Evolutionary conservation across 2,329 filamentous ascomycete genomes (phyloP).

Genomic region (Fusarium subglutinans): DNA sequence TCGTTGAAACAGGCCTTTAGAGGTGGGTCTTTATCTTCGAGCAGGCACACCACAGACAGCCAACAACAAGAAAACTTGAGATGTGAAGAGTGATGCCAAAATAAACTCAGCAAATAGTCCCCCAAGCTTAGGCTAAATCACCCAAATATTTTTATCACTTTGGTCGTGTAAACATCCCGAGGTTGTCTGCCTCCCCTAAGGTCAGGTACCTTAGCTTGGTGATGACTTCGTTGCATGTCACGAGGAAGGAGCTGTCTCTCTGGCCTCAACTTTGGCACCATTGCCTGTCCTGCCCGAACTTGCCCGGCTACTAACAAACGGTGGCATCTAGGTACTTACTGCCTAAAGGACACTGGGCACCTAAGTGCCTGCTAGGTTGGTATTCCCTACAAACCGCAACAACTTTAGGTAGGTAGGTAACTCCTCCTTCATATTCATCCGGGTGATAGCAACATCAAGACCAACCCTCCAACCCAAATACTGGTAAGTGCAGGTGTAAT

Average conservation of each 20-base stretch:
- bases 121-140: not conserved
- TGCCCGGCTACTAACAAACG: not conserved
- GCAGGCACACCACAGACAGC: not conserved
- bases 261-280: not conserved
- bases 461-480: not conserved
- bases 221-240: slow-evolving; percentile 15
- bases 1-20: not conserved
- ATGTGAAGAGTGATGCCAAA: not conserved
- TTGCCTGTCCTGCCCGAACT: not conserved
- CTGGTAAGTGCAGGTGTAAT: slow-evolving; percentile 13
- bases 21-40: slow-evolving; percentile 4
- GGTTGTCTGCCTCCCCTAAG: not conserved
- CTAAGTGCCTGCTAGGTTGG: not conserved
- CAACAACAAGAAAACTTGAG: not conserved
- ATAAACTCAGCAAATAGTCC: not conserved
- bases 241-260: not conserved
- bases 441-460: not conserved
- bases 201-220: not conserved
- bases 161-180: not conserved
- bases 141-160: not conserved
- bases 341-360: not conserved
- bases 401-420: not conserved
- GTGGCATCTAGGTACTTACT: not conserved
- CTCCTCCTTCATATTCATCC: not conserved
- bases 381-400: too few relatives aligned